Base-by-base conservation (phyloP, 768 basidiomycete genomes). In the Fibroporia radiculosa region DNA sequence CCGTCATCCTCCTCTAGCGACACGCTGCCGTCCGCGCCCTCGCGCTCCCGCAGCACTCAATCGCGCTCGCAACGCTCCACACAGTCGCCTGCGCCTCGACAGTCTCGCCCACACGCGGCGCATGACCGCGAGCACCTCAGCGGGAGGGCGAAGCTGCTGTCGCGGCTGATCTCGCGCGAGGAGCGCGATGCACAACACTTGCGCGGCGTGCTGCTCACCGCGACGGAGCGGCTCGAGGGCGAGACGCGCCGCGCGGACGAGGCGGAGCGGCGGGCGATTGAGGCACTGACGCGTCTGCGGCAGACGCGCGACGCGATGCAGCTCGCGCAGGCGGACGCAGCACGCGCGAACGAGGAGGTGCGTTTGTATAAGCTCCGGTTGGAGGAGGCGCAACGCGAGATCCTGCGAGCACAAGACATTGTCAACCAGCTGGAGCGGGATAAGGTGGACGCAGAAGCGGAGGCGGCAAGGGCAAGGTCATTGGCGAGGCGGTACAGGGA, bases 371-470 rank as follows among this genome's bases (percentile, higher is more conserved):
- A 78, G 55, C 59, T 70, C 33, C 76, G 82, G 33, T 68, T 84
- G 5, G 73, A 81, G 16, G 67, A 71, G 31, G 84, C 84, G 4
- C 80, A 83, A 61, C 68, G 71, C 45, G 83, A 87, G 58, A 80
- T 87, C 40, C 66, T 66, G 50, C 70, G 80, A 20, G 85, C 84
- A 1, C 84, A 87, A 58, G 70, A 73, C 27, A 66, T 82, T 18
- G 66, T 87, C 29, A 65, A 68, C n/a, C 65, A 71, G 23, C 69
- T 86, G 6, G 84, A 85, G 52, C 65, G 61, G 28, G 71, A 78
- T 51, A 66, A 78, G 36, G 65, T 68, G 46, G 67, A 75, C 16
- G 82, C 84, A 16, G 83, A 85, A 61, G 73, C 75, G 44, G 75
- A 75, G 22, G 81, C 78, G 6, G 70, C 80, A 1, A 69, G 73